Evolutionary conservation across 352 stramenopile species (phyloP), one percentile per base, ranked within the genome.

Genomic region (Phytophthora quininea): DNA sequence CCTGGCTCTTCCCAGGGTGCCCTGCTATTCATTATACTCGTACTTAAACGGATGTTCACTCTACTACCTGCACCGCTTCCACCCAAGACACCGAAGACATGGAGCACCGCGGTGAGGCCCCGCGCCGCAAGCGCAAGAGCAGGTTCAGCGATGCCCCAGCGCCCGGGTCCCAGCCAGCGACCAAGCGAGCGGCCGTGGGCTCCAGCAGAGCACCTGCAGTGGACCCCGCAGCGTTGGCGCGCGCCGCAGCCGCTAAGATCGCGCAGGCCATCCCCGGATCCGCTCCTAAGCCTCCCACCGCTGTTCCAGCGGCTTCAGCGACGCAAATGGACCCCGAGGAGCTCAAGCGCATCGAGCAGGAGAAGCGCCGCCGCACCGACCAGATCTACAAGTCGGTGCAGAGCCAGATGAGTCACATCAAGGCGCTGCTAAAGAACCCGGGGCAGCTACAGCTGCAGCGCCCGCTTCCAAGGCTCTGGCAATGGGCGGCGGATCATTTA

Each of bases 301-400:
- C 33, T 4, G 29, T 69, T 11, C 50, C 52, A 49, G 43, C 43
- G 1, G 40, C 62, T 27, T 12, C 68, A 49, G 37, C 46, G 5
- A 4, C 68, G 3, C 29, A 7, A 24, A 30, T 56, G 0, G 76
- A 84, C 30, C 29, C 65, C 9, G 67, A 77, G 3, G 78, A 90
- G 50, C 67, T 80, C 31, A 58, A 57, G 14, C 71, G 74, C 3
- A 53, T 86, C 9, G 73, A 83, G 9, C 60, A 87, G 40, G 85
- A 92, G 69, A 89, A 91, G 61, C 66, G 69, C 5, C 67, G 68
- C 12, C 76, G 86, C n/a, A 90, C 81, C 24, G 82, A 94, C 15
- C 82, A 91, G 61, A 91, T 96, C 64, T 80, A 81, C 60, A 89
- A 91, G 81, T 94, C 86, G n/a, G 87, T 92, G 37, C 86, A 93